A percentile compares a stretch with the other conserved stretches of the same genome.
phyloP scores from a whole-genome alignment of 331 rosid species.

The Malus hybrid region DNA sequence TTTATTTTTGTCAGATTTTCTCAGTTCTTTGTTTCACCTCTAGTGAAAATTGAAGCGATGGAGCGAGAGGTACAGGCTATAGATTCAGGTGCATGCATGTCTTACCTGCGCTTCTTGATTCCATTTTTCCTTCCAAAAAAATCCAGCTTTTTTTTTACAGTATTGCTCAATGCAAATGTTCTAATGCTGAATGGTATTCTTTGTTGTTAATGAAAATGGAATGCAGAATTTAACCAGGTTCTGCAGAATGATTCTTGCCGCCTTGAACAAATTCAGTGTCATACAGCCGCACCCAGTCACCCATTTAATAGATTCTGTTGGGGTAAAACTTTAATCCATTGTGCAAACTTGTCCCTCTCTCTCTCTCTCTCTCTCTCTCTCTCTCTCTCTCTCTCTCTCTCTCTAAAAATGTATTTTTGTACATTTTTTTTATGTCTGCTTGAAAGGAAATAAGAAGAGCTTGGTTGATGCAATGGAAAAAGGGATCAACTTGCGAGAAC shows the following conservation, averaged over 20 bases:
- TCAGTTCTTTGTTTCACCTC: conserved; percentile 90
- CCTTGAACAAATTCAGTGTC: conserved; percentile 89
- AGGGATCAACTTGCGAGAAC: conserved; percentile 75
- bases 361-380: neutral
- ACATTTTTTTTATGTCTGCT: neutral
- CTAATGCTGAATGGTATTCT: conserved; percentile 29
- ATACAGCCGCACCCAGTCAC: conserved; percentile 64
- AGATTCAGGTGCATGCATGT: conserved; percentile 71
- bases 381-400: too few relatives aligned
- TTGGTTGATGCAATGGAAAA: conserved; percentile 85
- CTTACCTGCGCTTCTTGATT: conserved; percentile 6
- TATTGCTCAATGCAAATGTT: conserved; percentile 17
- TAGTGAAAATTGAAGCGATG: conserved; percentile 88
- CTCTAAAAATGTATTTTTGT: too few relatives aligned
- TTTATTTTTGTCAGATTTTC: conserved; percentile 62
- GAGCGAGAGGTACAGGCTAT: conserved; percentile 95
- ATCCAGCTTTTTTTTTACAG: conserved; percentile 3
- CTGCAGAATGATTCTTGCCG: conserved; percentile 84
- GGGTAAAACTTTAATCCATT: conserved; percentile 45
- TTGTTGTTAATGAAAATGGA: conserved; percentile 30
- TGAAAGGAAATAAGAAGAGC: conserved; percentile 92
- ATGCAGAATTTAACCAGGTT: conserved; percentile 84
- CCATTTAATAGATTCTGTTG: conserved; percentile 80
- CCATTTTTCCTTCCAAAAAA: conserved; percentile 5
- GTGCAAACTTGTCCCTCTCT: neutral